Evolutionary conservation across 371 early-diverging fungal species (phyloP).

Genomic region (Rhizopus arrhizus): DNA sequence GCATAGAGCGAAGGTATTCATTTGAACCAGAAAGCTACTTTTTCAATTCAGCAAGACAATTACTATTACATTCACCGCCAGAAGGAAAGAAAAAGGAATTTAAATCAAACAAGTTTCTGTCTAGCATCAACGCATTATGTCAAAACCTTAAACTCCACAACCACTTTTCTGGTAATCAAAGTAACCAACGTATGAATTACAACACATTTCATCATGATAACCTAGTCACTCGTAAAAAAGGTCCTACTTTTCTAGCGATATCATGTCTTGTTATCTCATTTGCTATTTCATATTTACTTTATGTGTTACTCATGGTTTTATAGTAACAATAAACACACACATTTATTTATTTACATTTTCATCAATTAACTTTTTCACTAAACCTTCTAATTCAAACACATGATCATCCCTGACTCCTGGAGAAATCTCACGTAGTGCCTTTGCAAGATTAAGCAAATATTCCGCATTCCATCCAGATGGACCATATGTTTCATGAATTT

Average conservation of each 20-base stretch:
- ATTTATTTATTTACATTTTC: neutral
- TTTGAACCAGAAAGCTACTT: neutral
- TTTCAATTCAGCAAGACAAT: neutral
- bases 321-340: neutral
- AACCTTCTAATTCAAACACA: conserved; percentile 60
- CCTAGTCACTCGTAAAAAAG: neutral
- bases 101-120: too few relatives aligned
- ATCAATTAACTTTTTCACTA: conserved; percentile 49
- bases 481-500: conserved; percentile 70
- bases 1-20: conserved; percentile 1
- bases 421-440: conserved; percentile 61
- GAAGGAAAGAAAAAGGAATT: neutral
- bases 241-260: conserved; percentile 6
- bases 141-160: neutral
- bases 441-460: conserved; percentile 72
- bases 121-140: too few relatives aligned
- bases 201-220: neutral
- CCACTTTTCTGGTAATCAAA: neutral
- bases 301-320: conserved; percentile 6
- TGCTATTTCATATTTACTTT: conserved; percentile 14
- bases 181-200: neutral
- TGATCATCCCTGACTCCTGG: conserved; percentile 67
- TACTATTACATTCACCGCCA: neutral
- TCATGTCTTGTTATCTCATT: conserved; percentile 12
- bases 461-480: conserved; percentile 82